A percentile compares a stretch with the other conserved stretches of the same genome.
Conservation (phyloP, 352 stramenopile genomes). For the Bremia lactucae region DNA sequence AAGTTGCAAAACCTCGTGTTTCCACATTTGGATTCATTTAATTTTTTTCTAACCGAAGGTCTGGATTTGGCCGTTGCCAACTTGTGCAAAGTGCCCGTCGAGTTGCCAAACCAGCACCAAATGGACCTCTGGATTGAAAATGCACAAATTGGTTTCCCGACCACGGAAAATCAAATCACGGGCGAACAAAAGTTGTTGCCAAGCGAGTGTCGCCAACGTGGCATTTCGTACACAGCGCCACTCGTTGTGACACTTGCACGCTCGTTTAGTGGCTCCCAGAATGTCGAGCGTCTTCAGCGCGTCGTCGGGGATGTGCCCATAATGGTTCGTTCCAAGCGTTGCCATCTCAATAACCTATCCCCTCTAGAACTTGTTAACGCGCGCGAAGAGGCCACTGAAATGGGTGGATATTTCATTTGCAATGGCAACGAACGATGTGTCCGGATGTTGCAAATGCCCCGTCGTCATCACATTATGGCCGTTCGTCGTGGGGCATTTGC, state of each 20-base stretch:
- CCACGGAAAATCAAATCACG: conserved; percentile 72
- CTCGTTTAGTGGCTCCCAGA: conserved; percentile 67
- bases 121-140: conserved; percentile 89
- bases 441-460: conserved; percentile 92
- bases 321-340: conserved; percentile 95
- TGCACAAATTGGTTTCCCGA: conserved; percentile 88
- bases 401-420: conserved; percentile 99
- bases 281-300: conserved; percentile 73
- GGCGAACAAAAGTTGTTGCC: conserved; percentile 83
- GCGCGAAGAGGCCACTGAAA: conserved; percentile 92
- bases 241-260: conserved; percentile 89
- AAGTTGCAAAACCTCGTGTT: conserved; percentile 87
- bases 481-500: conserved; percentile 96
- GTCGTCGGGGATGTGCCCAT: conserved; percentile 94
- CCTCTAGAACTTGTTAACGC: conserved; percentile 83
- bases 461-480: conserved; percentile 85
- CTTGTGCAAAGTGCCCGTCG: conserved; percentile 84
- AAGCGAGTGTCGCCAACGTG: conserved; percentile 93
- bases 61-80: conserved; percentile 88
- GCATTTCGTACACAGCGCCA: conserved; percentile 92
- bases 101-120: conserved; percentile 80
- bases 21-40: conserved; percentile 97
- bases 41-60: conserved; percentile 95
- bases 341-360: conserved; percentile 86
- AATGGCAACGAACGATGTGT: conserved; percentile 98